A percentile compares a stretch with the other conserved stretches of the same genome.
These are phyloP conservation scores for Alternaria sp. DNA, from an alignment of 2,329 filamentous ascomycete species.

Conservation along the genomic window DNA sequence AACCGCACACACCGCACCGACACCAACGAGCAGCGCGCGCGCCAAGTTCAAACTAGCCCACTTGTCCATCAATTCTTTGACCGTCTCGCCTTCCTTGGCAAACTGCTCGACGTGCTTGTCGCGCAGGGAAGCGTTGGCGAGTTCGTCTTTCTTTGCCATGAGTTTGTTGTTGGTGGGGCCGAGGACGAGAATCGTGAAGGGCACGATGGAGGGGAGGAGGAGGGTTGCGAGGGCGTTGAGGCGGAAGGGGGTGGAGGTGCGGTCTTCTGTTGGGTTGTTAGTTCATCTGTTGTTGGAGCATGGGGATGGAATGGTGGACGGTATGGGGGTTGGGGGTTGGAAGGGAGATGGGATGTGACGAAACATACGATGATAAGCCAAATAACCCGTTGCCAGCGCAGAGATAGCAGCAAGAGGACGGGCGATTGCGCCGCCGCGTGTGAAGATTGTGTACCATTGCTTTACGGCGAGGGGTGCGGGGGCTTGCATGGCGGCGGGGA, in stretches of 20 bases:
- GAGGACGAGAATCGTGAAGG: conserved; percentile 60
- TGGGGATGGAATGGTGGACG: too few relatives aligned
- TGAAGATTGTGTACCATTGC: conserved; percentile 60
- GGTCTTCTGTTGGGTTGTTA: conserved; percentile 25
- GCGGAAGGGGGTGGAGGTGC: conserved; percentile 44
- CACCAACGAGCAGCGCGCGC: conserved; percentile 45
- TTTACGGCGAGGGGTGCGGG: conserved; percentile 62
- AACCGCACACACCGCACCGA: conserved; percentile 31
- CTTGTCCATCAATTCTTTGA: conserved; percentile 60
- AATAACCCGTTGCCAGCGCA: conserved; percentile 52
- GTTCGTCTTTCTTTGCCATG: conserved; percentile 51
- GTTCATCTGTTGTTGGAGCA: too few relatives aligned
- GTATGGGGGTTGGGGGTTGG: conserved; percentile 3
- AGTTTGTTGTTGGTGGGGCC: conserved; percentile 58
- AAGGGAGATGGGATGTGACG: neutral
- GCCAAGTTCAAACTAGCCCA: conserved; percentile 63
- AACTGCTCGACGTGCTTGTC: conserved; percentile 48
- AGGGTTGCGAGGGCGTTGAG: conserved; percentile 57
- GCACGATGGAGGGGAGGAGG: conserved; percentile 56
- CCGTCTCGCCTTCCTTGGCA: conserved; percentile 52
- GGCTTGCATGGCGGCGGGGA: conserved; percentile 62
- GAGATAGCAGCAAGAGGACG: conserved; percentile 51
- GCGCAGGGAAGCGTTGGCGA: conserved; percentile 44
- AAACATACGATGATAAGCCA: conserved; percentile 53
- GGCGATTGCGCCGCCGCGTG: conserved; percentile 49